Evolutionary conservation across 495 filamentous ascomycete genomes (phyloP), one percentile per base, ranked within the genome.

Genomic region (Trichoderma parareesei): DNA sequence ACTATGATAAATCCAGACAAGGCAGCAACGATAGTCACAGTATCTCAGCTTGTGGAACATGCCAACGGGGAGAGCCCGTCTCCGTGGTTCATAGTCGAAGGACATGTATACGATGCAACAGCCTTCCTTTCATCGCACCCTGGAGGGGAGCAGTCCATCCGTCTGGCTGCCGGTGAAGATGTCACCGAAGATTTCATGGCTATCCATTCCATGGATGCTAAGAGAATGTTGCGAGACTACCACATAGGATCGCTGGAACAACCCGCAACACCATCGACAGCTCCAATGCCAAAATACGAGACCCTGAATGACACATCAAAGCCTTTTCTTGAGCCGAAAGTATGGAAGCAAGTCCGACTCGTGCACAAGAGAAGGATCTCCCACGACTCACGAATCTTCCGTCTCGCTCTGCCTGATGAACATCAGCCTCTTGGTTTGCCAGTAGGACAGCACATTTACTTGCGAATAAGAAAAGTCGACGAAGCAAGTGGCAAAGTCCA

Each of bases 181-280:
- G 86, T 82, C n/a, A 90, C 89, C 0, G 93, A 97, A 68, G 93
- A 98, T 69, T 98, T 98, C 72, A 84, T 96, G 75, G 91, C 89
- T 33, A 98, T 98, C 20, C 46, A 49, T 18, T 49, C 67, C 93
- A 91, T 92, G 90, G 81, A 90, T 20, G 93, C 93, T 46, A 97
- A 95, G 76, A 81, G 78, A 38, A 96, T 98, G 93, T 93, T 98
- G 87, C 83, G 84, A 38, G 78, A 81, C 64, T 95, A 97, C 70
- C 93, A 98, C 73, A 86, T 98, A 68, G 93, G 93, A 65, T 85
- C 85, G 38, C 81, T 94, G 43, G 81, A 87, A 69, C 79, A 85
- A 66, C 77, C 76, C 16, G 84, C 88, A 40, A 76, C 80, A 3
- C 69, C 76, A 62, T 73, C 77, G 0, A 79, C 95, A 35, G 67